Conservation (phyloP, 331 rosid genomes). For the Acacia concinna region DNA sequence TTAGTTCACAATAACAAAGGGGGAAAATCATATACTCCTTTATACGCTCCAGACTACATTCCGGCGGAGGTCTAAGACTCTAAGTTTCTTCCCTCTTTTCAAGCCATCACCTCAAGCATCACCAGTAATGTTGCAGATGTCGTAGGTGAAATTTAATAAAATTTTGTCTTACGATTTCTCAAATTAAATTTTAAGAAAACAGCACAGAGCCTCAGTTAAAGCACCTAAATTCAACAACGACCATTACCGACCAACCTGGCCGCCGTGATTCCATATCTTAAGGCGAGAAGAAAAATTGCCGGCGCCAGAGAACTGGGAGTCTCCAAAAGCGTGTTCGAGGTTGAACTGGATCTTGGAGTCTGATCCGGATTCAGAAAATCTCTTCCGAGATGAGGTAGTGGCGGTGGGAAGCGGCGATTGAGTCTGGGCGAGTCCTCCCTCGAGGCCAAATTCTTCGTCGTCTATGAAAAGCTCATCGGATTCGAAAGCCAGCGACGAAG, state of each 20-base stretch:
- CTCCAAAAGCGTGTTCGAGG: conserved; percentile 88
- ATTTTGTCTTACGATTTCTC: not conserved
- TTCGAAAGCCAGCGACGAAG: conserved; percentile 58
- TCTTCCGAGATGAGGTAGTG: conserved; percentile 48
- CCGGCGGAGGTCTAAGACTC: not conserved
- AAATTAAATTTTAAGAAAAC: not conserved
- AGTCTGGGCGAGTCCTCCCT: conserved; percentile 59
- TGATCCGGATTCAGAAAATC: conserved; percentile 64
- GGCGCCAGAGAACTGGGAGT: conserved; percentile 70
- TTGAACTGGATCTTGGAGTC: conserved; percentile 91
- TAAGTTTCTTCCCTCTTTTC: not conserved
- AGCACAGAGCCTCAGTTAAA: not conserved
- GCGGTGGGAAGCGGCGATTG: conserved; percentile 37
- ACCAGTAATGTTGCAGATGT: not conserved
- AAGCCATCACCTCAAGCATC: not conserved
- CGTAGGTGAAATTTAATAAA: not conserved
- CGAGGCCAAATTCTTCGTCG: conserved; percentile 89
- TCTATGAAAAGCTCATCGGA: conserved; percentile 89
- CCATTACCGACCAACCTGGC: conserved; percentile 55
- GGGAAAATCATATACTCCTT: not conserved
- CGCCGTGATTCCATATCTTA: conserved; percentile 86
- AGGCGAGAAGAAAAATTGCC: conserved; percentile 94
- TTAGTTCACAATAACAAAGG: not conserved
- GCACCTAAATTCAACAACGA: not conserved
- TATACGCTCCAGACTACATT: not conserved